phyloP scores from a whole-genome alignment of 495 filamentous ascomycete species.

The Trichocladium antarcticum region DNA sequence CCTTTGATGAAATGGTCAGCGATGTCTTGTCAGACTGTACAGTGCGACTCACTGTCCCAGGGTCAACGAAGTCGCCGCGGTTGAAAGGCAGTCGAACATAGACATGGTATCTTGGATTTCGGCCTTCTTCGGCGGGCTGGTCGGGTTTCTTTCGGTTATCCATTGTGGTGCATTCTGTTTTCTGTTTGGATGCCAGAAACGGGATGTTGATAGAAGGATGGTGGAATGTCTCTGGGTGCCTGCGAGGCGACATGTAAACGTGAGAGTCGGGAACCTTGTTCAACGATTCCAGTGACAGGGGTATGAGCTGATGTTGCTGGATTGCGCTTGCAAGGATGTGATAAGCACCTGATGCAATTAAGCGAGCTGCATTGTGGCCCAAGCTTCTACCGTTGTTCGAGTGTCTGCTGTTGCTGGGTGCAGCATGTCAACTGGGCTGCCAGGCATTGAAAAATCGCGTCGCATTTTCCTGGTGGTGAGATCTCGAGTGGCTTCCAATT shows the following conservation, averaged over 20 bases:
- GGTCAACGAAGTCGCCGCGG: slow-evolving; percentile 79
- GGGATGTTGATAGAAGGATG: background rate
- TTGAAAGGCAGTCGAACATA: slow-evolving; percentile 83
- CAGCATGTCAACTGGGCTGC: background rate
- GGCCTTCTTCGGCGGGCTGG: slow-evolving; percentile 7
- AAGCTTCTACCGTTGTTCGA: background rate
- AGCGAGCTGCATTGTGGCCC: background rate
- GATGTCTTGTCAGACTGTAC: background rate
- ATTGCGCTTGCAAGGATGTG: background rate
- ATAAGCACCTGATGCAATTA: background rate
- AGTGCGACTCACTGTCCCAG: slow-evolving; percentile 55
- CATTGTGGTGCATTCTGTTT: background rate
- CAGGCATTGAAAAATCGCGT: slow-evolving; percentile 9
- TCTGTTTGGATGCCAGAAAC: slow-evolving; percentile 13
- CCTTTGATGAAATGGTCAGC: slow-evolving; percentile 23
- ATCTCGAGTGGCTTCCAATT: background rate
- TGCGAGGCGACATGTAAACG: background rate
- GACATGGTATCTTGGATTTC: slow-evolving; percentile 52
- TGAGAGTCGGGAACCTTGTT: too few relatives aligned
- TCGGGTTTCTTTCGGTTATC: slow-evolving; percentile 8
- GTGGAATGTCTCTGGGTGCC: background rate
- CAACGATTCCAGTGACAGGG: background rate
- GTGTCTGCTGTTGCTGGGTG: slow-evolving; percentile 8
- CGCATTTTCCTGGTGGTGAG: slow-evolving; percentile 15
- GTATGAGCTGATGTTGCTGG: background rate